Evolutionary conservation across 148 eudicot species (phyloP).

Genomic region (Nepenthes gracilis): DNA sequence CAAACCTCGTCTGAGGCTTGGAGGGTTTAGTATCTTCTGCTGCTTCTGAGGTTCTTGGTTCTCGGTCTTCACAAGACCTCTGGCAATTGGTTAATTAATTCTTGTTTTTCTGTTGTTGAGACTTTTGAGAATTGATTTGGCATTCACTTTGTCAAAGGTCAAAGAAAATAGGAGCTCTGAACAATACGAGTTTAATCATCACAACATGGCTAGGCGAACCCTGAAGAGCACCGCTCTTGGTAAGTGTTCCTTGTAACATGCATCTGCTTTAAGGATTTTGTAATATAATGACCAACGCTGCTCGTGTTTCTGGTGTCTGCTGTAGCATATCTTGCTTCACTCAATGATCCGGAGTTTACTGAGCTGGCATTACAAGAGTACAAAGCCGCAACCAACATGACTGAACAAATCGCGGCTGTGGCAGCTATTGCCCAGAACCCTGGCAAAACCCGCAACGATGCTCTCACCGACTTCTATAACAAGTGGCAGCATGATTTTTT

Average conservation of each 20-base stretch:
- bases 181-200: conserved; percentile 58
- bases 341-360: conserved; percentile 48
- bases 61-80: too few species aligned
- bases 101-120: background rate
- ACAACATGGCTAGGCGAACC: conserved; percentile 76
- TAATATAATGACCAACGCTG: background rate
- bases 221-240: conserved; percentile 79
- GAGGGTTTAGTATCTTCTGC: too few species aligned
- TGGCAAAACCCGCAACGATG: conserved; percentile 59
- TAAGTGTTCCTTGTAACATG: conserved; percentile 14
- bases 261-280: background rate
- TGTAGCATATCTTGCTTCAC: conserved; percentile 75
- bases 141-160: conserved; percentile 26
- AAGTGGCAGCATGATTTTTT: conserved; percentile 86
- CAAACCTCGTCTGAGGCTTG: too few species aligned
- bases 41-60: too few species aligned
- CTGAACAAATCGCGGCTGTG: conserved; percentile 85
- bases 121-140: background rate
- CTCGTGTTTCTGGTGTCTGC: conserved; percentile 4
- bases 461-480: conserved; percentile 76
- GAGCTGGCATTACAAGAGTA: conserved; percentile 82
- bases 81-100: background rate
- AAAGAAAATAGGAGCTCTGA: conserved; percentile 71
- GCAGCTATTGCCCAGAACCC: conserved; percentile 78
- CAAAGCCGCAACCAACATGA: conserved; percentile 81